Percentiles rank a stretch among this genome's conserved stretches.
These are phyloP conservation scores for Cladophialophora exuberans DNA, from an alignment of 2,329 filamentous ascomycete species.

Conservation along the genomic window DNA sequence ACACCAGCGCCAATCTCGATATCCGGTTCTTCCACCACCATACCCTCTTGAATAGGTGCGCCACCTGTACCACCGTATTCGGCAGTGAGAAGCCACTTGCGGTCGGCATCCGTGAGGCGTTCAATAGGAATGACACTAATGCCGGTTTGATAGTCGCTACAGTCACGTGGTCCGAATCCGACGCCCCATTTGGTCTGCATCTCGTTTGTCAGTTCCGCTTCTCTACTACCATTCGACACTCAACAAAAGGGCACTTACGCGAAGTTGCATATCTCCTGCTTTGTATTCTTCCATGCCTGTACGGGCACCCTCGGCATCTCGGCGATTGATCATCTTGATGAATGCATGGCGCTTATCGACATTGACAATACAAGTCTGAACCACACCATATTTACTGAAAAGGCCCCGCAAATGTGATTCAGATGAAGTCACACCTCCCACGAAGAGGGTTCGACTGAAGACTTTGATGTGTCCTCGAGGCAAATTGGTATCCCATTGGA, in stretches of 20 bases:
- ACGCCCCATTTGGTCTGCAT: slow-evolving; percentile 91
- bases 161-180: slow-evolving; percentile 94
- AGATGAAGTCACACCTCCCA: slow-evolving; percentile 87
- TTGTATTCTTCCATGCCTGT: slow-evolving; percentile 82
- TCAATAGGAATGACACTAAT: slow-evolving; percentile 92
- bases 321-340: slow-evolving; percentile 94
- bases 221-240: neutral
- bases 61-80: slow-evolving; percentile 93
- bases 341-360: slow-evolving; percentile 98
- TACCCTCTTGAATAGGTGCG: slow-evolving; percentile 73
- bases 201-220: slow-evolving; percentile 5
- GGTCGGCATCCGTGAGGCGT: slow-evolving; percentile 91
- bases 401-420: slow-evolving; percentile 80
- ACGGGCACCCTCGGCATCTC: slow-evolving; percentile 81
- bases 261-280: slow-evolving; percentile 71
- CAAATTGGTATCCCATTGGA: slow-evolving; percentile 77
- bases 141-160: slow-evolving; percentile 91
- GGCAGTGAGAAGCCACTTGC: slow-evolving; percentile 95
- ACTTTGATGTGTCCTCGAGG: slow-evolving; percentile 84
- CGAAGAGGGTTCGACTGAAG: slow-evolving; percentile 90
- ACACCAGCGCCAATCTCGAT: slow-evolving; percentile 98
- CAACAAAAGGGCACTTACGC: slow-evolving; percentile 55
- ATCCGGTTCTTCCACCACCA: slow-evolving; percentile 95
- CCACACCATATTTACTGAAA: slow-evolving; percentile 79
- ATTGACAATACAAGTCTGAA: slow-evolving; percentile 98